These are phyloP conservation scores for Leccinum cinnamomeum DNA, from an alignment of 1,284 basidiomycete genomes.

Conservation along the genomic window DNA sequence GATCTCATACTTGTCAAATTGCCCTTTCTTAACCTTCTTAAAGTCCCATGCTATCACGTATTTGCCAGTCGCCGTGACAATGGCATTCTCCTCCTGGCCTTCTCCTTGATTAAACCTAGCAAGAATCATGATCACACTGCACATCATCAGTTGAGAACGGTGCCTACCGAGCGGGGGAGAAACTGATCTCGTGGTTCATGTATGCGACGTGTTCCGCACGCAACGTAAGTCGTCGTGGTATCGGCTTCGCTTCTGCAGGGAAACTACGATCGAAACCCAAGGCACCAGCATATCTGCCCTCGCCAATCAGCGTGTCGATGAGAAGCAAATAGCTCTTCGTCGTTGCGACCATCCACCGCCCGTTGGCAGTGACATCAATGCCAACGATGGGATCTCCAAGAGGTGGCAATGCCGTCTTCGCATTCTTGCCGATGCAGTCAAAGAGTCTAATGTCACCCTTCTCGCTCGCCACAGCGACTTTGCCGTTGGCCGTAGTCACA, in stretches of 20 bases:
- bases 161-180: slow-evolving; percentile 85
- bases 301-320: slow-evolving; percentile 94
- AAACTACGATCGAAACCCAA: slow-evolving; percentile 95
- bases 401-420: slow-evolving; percentile 97
- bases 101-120: slow-evolving; percentile 89
- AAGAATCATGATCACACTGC: not conserved
- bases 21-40: slow-evolving; percentile 89
- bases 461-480: slow-evolving; percentile 91
- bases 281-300: slow-evolving; percentile 84
- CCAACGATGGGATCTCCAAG: slow-evolving; percentile 95
- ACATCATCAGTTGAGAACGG: not conserved
- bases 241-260: slow-evolving; percentile 92
- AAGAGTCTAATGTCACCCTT: slow-evolving; percentile 98
- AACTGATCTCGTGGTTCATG: slow-evolving; percentile 88
- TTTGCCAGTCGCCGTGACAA: slow-evolving; percentile 95
- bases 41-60: slow-evolving; percentile 98
- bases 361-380: slow-evolving; percentile 92
- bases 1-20: slow-evolving; percentile 91
- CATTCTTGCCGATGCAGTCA: slow-evolving; percentile 97
- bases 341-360: slow-evolving; percentile 95
- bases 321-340: slow-evolving; percentile 94
- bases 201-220: slow-evolving; percentile 93
- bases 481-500: slow-evolving; percentile 84
- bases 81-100: slow-evolving; percentile 89
- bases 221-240: slow-evolving; percentile 87